Conservation (phyloP, 306 rosid species). For the Crataegus laevigata region DNA sequence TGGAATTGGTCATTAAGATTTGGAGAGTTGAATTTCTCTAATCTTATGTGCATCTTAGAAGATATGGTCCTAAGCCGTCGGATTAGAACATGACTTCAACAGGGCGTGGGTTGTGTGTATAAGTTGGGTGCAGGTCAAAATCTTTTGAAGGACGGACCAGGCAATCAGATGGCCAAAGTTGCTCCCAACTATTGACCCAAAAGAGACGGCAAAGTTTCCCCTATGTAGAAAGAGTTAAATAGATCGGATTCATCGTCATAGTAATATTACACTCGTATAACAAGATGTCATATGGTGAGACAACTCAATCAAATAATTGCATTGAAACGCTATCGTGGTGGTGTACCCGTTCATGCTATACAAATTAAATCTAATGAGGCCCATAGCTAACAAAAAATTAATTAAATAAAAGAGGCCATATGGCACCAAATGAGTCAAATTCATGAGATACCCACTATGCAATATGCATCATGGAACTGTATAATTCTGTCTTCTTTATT, state of each 20-base stretch:
- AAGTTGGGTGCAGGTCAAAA: conserved; percentile 11
- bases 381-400: conserved; percentile 6
- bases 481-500: conserved; percentile 15
- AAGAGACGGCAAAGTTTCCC: neutral
- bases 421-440: conserved; percentile 49
- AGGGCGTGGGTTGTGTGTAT: neutral
- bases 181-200: neutral
- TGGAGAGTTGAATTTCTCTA: neutral
- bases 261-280: no score
- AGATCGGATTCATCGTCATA: accelerated
- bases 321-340: no score
- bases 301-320: no score
- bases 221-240: no score
- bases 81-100: conserved; percentile 18
- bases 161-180: conserved; percentile 18
- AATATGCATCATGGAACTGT: conserved; percentile 40
- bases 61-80: conserved; percentile 9
- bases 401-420: conserved; percentile 11
- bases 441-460: conserved; percentile 69
- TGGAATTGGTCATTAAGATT: neutral
- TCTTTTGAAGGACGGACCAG: conserved; percentile 14
- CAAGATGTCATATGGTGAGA: no score
- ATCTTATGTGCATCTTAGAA: neutral
- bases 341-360: neutral
- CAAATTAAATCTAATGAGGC: conserved; percentile 24